Conservation (phyloP, 805 yeast genomes). For the Wickerhamiella domercqiae region DNA sequence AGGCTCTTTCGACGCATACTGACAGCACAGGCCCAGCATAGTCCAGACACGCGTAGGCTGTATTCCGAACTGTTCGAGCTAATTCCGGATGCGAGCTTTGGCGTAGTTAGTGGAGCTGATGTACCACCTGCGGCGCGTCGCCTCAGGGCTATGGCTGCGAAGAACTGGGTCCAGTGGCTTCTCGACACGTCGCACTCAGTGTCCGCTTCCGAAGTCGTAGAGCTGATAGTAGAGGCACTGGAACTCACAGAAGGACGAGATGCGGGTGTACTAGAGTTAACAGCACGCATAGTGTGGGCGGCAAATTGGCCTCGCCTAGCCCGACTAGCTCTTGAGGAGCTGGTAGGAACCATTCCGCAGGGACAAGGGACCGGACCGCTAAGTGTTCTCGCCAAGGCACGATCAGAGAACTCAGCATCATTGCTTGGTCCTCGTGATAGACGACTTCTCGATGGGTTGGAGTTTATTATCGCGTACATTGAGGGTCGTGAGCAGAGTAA, state of each 20-base stretch:
- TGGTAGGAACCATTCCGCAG: slow-evolving; percentile 9
- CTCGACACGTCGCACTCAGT: slow-evolving; percentile 28
- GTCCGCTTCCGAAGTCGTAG: slow-evolving; percentile 2
- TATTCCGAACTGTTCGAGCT: slow-evolving; percentile 44
- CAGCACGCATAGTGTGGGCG: slow-evolving; percentile 9
- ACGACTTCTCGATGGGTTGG: slow-evolving; percentile 7
- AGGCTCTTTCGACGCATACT: slow-evolving; percentile 61
- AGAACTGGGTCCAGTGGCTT: slow-evolving; percentile 68
- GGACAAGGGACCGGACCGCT: slow-evolving; percentile 1
- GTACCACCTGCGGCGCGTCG: slow-evolving; percentile 57
- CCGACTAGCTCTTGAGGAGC: slow-evolving; percentile 13
- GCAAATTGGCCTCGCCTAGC: slow-evolving; percentile 12
- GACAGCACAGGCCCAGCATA: slow-evolving; percentile 34
- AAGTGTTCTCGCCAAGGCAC: slow-evolving; percentile 3
- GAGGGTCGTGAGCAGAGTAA: background rate
- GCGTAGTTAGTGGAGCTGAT: slow-evolving; percentile 7
- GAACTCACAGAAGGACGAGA: slow-evolving; percentile 13
- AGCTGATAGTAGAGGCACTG: slow-evolving; percentile 10
- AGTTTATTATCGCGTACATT: slow-evolving; percentile 4
- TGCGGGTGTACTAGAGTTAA: slow-evolving; percentile 9
- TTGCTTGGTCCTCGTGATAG: slow-evolving; percentile 13
- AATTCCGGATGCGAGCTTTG: background rate
- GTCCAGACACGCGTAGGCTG: slow-evolving; percentile 33
- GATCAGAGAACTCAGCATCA: background rate
- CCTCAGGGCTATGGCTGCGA: slow-evolving; percentile 57